These are phyloP conservation scores for Graphilbum ipis-grandicollis DNA, from an alignment of 2,329 filamentous ascomycete genomes.

Conservation along the genomic window DNA sequence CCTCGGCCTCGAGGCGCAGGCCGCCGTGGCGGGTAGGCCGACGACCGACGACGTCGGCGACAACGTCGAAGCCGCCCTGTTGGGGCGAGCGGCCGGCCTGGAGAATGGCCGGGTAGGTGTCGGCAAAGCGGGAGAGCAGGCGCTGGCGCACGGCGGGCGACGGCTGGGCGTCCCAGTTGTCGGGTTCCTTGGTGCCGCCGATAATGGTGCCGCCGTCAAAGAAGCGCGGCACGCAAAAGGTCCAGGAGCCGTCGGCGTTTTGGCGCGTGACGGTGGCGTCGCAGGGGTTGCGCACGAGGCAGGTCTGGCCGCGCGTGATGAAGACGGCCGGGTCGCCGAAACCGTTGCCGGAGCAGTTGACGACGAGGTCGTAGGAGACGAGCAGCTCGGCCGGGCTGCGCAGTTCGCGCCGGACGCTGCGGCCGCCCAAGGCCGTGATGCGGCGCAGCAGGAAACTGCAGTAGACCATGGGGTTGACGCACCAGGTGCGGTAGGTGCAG, in stretches of 20 bases:
- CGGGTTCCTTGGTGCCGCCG: conserved; percentile 46
- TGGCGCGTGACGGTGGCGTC: conserved; percentile 37
- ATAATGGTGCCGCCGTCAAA: conserved; percentile 47
- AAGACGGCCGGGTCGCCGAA: conserved; percentile 22
- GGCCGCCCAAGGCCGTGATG: conserved; percentile 21
- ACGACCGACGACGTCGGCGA: conserved; percentile 25
- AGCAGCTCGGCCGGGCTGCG: conserved; percentile 21
- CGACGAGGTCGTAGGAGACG: conserved; percentile 14
- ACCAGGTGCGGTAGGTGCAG: conserved; percentile 35
- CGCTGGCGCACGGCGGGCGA: conserved; percentile 25
- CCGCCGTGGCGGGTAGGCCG: conserved; percentile 27
- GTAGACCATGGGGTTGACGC: conserved; percentile 36
- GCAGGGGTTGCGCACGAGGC: conserved; percentile 22
- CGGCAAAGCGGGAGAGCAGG: conserved; percentile 23
- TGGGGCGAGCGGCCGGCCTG: conserved; percentile 3
- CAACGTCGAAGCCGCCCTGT: conserved; percentile 6
- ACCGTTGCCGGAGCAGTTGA: conserved; percentile 29
- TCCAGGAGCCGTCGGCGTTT: conserved; percentile 43
- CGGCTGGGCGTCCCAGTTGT: conserved; percentile 35
- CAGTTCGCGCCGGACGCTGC: conserved; percentile 17
- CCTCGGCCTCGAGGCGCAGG: conserved; percentile 35
- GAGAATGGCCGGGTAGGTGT: conserved; percentile 21
- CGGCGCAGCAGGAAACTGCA: conserved; percentile 27
- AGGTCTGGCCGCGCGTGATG: conserved; percentile 30
- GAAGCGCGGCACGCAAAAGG: conserved; percentile 43